Evolutionary conservation across 768 basidiomycete species (phyloP), one percentile per base, ranked within the genome.

Genomic region (Coprinopsis cinerea): DNA sequence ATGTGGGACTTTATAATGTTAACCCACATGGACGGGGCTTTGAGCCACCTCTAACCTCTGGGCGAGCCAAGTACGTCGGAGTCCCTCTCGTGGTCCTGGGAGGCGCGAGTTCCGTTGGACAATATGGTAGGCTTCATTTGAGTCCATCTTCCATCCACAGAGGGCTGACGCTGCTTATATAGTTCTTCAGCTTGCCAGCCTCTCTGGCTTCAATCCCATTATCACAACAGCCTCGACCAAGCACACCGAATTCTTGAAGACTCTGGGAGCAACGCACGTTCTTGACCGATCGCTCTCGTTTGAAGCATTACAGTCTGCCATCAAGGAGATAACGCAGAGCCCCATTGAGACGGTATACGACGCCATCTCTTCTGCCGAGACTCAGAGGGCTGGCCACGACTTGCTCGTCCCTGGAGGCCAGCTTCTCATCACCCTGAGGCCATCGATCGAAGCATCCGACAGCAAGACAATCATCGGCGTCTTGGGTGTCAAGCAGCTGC

Each of bases 241-340:
- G 15, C 64, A 71, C 27, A 51, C 60, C 25, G 49, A 57, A 0
- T 53, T 52, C n/a, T 61, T 75, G 36, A 65, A 66, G 53, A 61
- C 62, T 1, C 60, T 76, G 15, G 73, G 74, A 7, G 73, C 70
- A 4, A 73, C 74, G 1, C 51, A 69, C 34, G 61, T 77, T 17
- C 51, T 77, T 24, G 66, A 73, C 49, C 53, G 67, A 1, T 58
- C 57, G 23, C 52, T 63, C 1, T 24, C 32, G 24, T 13, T 32
- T 2, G 41, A 32, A 15, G 27, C 44, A 9, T 25, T 45, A 4
- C 15, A 30, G 15, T 27, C 11, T 7, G 49, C 60, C 17, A 34
- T 57, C 48, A 47, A 26, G 60, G 67, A 58, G 23, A 37, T 64
- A 9, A 61, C 59, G 22, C 30, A 49, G 7, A 42, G 55, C 4